These are phyloP conservation scores for Cucurbita pepo DNA, from an alignment of 306 rosid species.

Conservation along the genomic window DNA sequence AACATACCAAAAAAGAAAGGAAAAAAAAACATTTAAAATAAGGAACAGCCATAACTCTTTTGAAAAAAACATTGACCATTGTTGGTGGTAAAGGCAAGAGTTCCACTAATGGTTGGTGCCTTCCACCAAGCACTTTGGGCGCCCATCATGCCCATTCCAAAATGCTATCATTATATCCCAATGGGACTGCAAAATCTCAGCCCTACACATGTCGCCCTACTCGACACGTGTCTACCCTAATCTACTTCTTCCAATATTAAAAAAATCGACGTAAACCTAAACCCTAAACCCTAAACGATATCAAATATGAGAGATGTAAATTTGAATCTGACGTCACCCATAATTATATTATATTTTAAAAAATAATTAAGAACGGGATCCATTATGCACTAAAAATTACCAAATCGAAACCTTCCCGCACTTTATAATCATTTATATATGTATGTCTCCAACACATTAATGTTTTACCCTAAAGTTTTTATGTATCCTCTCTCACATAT, in stretches of 20 bases:
- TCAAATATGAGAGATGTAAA: not conserved
- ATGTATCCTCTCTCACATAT: not conserved
- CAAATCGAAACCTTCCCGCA: not conserved
- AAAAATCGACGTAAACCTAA: not conserved
- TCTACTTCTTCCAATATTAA: not conserved
- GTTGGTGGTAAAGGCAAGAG: constrained; percentile 50
- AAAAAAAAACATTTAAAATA: not conserved
- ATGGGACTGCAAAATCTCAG: not conserved
- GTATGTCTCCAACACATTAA: not conserved
- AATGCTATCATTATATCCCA: not conserved
- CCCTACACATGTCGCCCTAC: not conserved
- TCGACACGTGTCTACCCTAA: not conserved
- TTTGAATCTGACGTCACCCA: not conserved
- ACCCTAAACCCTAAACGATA: not conserved
- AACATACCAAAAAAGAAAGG: not conserved
- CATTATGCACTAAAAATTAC: not conserved
- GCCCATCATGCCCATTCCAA: not conserved
- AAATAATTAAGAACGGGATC: not conserved
- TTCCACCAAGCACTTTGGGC: constrained; percentile 5
- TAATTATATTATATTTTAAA: not conserved
- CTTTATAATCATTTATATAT: not conserved
- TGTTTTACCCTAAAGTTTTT: not conserved
- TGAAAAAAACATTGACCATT: constrained; percentile 26
- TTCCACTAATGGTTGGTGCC: constrained; percentile 35
- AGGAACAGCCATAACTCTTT: not conserved